Evolutionary conservation across 2,329 filamentous ascomycete species (phyloP), one percentile per base, ranked within the genome.

Genomic region (Fusarium sp.): DNA sequence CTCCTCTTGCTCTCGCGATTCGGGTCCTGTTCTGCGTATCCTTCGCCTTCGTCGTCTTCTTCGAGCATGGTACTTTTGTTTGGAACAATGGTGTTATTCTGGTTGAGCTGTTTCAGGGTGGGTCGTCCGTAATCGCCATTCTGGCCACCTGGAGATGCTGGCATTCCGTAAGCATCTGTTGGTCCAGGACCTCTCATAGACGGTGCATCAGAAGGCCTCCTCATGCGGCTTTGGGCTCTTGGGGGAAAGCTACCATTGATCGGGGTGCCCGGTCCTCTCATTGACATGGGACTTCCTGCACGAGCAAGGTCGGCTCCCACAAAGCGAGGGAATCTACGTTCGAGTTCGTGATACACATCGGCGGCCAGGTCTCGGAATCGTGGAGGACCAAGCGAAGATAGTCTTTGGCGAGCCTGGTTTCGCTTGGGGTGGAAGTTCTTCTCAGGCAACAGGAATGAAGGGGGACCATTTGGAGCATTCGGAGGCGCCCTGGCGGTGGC

Each of bases 1-100:
- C 74, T 79, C 37, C 74, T 73, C 46, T 80, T 76, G 58, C 72
- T 75, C 20, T 72, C 74, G 23, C 71, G 63, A 20, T 73, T 80
- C 26, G 72, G 73, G 36, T 62, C 67, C 31, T 72, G 68, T 23
- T 77, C 76, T 30, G 86, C 87, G 77, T 92, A 92, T 4, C 87
- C 85, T 46, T 74, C 85, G 50, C 84, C 84, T 68, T 93, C 92
- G 72, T 97, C 94, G 70, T 97, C 94, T 77, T 98, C 96, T 78
- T 99, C 96, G 2, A 98, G 89, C 90, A 98, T 94, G 1, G 92
- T 97, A 75, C 95, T 97, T 81, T 98, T 99, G 77, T 97, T 98
- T 1, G 96, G 96, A 33, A 98, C 92, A 74, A 98, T 97, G 0
- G 94, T 98, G 77, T 97, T 98, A 77, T 92, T 95, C 77, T 97